phyloP scores from a whole-genome alignment of 2,329 filamentous ascomycete genomes.

The Cladophialophora immunda region DNA sequence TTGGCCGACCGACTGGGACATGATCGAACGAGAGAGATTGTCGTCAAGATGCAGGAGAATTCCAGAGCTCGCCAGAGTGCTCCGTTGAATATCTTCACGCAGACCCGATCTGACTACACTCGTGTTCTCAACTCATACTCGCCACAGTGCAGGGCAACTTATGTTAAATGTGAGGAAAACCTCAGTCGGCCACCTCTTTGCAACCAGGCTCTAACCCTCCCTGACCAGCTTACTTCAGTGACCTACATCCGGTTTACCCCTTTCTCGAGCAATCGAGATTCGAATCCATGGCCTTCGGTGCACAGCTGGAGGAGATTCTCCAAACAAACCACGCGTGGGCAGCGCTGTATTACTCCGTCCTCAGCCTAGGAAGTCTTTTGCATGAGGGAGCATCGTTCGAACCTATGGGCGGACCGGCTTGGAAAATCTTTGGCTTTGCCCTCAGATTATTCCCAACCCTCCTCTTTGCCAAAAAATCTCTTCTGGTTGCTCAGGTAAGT shows the following conservation, averaged over 20 bases:
- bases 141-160: slow-evolving; percentile 26
- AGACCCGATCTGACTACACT: slow-evolving; percentile 36
- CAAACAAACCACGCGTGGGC: slow-evolving; percentile 46
- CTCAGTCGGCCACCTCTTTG: slow-evolving; percentile 12
- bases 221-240: slow-evolving; percentile 51
- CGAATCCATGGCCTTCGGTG: slow-evolving; percentile 44
- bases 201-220: neutral
- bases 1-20: slow-evolving; percentile 43
- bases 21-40: slow-evolving; percentile 38
- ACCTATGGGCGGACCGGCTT: slow-evolving; percentile 50
- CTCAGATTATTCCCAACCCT: slow-evolving; percentile 50
- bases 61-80: slow-evolving; percentile 1
- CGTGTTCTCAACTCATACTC: slow-evolving; percentile 29
- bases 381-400: slow-evolving; percentile 50
- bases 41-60: slow-evolving; percentile 36
- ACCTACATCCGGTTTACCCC: slow-evolving; percentile 52
- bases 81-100: slow-evolving; percentile 30
- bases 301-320: slow-evolving; percentile 43
- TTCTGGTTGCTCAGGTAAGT: slow-evolving; percentile 41
- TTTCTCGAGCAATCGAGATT: slow-evolving; percentile 52
- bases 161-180: slow-evolving; percentile 31
- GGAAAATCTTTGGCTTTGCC: slow-evolving; percentile 51
- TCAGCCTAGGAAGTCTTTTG: slow-evolving; percentile 52
- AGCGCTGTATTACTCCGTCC: slow-evolving; percentile 50
- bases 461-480: slow-evolving; percentile 40